Evolutionary conservation across 305 asterid genomes (phyloP).

Genomic region (Fraxinus nigra): DNA sequence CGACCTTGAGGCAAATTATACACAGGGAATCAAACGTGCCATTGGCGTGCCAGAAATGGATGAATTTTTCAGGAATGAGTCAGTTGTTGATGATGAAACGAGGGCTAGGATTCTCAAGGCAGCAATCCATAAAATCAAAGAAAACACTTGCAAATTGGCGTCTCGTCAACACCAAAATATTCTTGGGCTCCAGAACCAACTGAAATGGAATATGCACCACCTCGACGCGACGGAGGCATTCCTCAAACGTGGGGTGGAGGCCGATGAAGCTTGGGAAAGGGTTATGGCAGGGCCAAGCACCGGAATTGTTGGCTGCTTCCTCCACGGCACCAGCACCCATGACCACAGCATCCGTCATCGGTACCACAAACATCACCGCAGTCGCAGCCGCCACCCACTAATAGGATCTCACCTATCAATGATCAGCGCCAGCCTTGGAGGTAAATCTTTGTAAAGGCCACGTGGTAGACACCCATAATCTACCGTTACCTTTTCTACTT

Average conservation of each 20-base stretch:
- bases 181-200: conserved; percentile 14
- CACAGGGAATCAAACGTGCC: conserved; percentile 30
- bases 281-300: conserved; percentile 20
- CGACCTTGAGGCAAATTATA: conserved; percentile 22
- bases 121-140: conserved; percentile 31
- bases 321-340: conserved; percentile 5
- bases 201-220: conserved; percentile 27
- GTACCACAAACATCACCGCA: not conserved
- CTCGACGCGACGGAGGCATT: conserved; percentile 39
- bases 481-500: not conserved
- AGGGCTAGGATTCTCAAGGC: conserved; percentile 22
- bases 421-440: not conserved
- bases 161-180: conserved; percentile 39
- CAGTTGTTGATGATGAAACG: not conserved
- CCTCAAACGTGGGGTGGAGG: not conserved
- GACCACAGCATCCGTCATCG: not conserved
- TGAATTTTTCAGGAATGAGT: conserved; percentile 22
- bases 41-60: conserved; percentile 46
- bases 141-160: conserved; percentile 26
- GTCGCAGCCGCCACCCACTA: not conserved
- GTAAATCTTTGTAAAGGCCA: not conserved
- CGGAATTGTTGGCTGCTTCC: conserved; percentile 17
- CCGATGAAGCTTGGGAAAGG: conserved; percentile 28
- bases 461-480: not conserved
- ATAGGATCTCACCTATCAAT: not conserved